Base-by-base conservation (phyloP, 2,329 filamentous ascomycete species). In the Plectosphaerella plurivora region DNA sequence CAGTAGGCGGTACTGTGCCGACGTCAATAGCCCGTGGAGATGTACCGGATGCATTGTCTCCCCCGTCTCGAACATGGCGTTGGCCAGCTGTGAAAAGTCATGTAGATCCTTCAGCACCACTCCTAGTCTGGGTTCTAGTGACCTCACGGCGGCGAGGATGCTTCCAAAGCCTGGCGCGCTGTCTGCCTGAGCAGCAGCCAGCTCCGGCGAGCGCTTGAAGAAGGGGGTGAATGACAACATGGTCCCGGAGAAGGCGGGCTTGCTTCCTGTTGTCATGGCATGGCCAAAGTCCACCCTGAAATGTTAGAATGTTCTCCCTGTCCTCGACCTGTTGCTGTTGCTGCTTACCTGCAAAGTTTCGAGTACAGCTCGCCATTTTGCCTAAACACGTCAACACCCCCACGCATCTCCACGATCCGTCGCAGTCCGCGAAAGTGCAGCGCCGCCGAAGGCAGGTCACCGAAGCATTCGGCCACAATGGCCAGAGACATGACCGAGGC, bases 1-100 rank as follows among this genome's bases (percentile, higher is more conserved):
- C 2, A 68, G 47, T 1, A 67, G 52, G 1, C 66, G 59, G 36
- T 68, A 68, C 41, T 68, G 66, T 0, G 65, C 57, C 0, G 65
- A 66, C 0, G 66, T 49, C 54, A 66, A 59, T 1, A 64, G 61
- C 49, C 67, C 63, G 15, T 64, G 62, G 45, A 65, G 65, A 2
- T 61, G 44, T 12, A 60, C 56, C 0, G 65, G 59, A 1, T 54
- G 55, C 7, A 68, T 59, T 47, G 66, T 68, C 15, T 50, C 51
- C 1, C 37, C 52, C 3, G 49, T 53, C 1, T 57, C 53, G 0
- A 60, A 57, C 4, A 63, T 52, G 2, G 49, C 28, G 24, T 66
- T 66, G 3, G 64, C 59, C 5, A 63, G 33, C 5, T 37, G 54
- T 1, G 67, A 57, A 33, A 68, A 69, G 42, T 65, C 62, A 8